phyloP scores from a whole-genome alignment of 2,329 filamentous ascomycete genomes.

The Hypoxylon sp. region DNA sequence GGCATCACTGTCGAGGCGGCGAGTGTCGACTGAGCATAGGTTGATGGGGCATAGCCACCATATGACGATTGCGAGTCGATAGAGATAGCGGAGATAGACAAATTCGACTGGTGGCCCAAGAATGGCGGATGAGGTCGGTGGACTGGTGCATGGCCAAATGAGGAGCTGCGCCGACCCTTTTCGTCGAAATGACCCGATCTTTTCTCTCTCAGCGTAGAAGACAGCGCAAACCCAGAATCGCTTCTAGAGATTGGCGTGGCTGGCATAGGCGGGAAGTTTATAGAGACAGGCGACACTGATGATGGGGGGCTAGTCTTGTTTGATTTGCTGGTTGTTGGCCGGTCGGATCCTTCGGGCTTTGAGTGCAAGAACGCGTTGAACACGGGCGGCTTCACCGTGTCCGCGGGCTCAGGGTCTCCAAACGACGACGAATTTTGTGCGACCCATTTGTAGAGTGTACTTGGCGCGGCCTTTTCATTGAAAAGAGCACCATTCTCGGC shows the following conservation, averaged over 20 bases:
- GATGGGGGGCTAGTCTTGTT: constrained; percentile 73
- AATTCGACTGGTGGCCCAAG: constrained; percentile 73
- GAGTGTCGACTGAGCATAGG: constrained; percentile 88
- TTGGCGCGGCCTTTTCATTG: constrained; percentile 76
- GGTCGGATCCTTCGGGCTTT: constrained; percentile 77
- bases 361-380: constrained; percentile 94
- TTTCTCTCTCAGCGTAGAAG: constrained; percentile 91
- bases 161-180: constrained; percentile 89
- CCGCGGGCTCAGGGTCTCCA: constrained; percentile 73
- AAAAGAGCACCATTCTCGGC: constrained; percentile 89
- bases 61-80: constrained; percentile 80
- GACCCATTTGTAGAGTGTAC: constrained; percentile 87
- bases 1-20: constrained; percentile 91
- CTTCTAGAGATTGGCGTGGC: constrained; percentile 86
- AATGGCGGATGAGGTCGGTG: constrained; percentile 82
- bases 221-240: constrained; percentile 91
- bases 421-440: constrained; percentile 92
- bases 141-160: constrained; percentile 80
- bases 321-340: constrained; percentile 82
- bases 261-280: constrained; percentile 81
- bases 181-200: constrained; percentile 90
- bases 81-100: constrained; percentile 72
- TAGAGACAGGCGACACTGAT: constrained; percentile 82
- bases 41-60: constrained; percentile 83
- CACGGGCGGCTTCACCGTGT: constrained; percentile 73